phyloP scores from a whole-genome alignment of 2,329 filamentous ascomycete genomes.

The Neonectria punicea region DNA sequence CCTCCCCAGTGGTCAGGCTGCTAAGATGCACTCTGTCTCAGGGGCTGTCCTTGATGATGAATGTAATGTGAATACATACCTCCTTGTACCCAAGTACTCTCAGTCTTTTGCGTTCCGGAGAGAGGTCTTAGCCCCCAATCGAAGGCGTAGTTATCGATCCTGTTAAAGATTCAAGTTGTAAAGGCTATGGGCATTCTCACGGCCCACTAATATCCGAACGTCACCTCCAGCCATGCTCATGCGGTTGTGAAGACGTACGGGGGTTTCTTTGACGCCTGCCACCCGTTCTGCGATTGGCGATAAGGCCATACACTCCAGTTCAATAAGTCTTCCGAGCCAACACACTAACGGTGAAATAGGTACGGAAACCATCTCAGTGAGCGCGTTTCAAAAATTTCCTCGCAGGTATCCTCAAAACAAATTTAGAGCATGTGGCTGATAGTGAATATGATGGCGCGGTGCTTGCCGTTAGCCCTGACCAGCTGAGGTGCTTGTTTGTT shows the following conservation, averaged over 20 bases:
- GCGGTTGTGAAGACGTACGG: neutral
- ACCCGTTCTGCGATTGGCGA: conserved; percentile 1
- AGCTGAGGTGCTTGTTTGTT: neutral
- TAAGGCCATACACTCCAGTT: neutral
- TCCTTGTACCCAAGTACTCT: neutral
- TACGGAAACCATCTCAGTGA: neutral
- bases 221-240: neutral
- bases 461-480: neutral
- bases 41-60: neutral
- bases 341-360: neutral
- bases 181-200: neutral
- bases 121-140: neutral
- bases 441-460: neutral
- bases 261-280: neutral
- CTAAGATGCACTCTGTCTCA: neutral
- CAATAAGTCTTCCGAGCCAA: neutral
- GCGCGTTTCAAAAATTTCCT: neutral
- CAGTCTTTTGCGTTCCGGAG: neutral
- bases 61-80: neutral
- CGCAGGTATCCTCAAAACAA: neutral
- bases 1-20: neutral
- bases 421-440: neutral
- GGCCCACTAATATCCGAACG: neutral
- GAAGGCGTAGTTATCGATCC: neutral
- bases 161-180: neutral